Conservation (phyloP, 140 eudicot species). For the Flaveria floridana region DNA sequence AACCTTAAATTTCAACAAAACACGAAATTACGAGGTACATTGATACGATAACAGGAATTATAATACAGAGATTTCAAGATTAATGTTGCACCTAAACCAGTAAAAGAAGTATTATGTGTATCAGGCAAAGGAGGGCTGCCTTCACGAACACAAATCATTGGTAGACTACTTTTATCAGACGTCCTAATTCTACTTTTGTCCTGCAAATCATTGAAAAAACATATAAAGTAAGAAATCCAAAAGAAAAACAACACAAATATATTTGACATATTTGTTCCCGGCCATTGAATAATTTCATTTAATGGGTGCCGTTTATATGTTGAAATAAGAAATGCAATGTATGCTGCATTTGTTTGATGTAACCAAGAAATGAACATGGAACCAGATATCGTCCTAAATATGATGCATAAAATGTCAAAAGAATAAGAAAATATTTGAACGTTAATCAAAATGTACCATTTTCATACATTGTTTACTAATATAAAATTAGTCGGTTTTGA, state of each 20-base stretch:
- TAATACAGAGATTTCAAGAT: not conserved
- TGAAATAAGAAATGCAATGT: not conserved
- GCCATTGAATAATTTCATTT: constrained; percentile 6
- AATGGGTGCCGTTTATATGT: not conserved
- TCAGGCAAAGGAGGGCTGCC: constrained; percentile 61
- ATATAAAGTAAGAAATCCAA: constrained; percentile 22
- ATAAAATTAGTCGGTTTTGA: constrained; percentile 1
- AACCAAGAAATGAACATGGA: constrained; percentile 17
- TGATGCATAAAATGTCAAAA: constrained; percentile 5
- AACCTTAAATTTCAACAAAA: constrained; percentile 6
- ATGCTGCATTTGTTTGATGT: constrained; percentile 12
- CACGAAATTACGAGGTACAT: not conserved
- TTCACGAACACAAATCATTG: constrained; percentile 52
- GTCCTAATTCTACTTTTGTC: constrained; percentile 32
- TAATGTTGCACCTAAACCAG: constrained; percentile 36
- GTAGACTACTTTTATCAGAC: constrained; percentile 36
- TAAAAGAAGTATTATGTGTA: constrained; percentile 33
- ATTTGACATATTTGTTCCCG: constrained; percentile 4
- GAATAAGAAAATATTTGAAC: not conserved
- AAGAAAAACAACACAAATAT: constrained; percentile 6
- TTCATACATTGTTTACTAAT: constrained; percentile 8
- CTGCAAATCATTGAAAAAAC: constrained; percentile 22
- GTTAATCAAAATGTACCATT: constrained; percentile 9
- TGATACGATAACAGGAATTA: not conserved
- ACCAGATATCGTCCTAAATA: constrained; percentile 6